Evolutionary conservation across 2,329 filamentous ascomycete species (phyloP).

Genomic region (Talaromyces pinophilus): DNA sequence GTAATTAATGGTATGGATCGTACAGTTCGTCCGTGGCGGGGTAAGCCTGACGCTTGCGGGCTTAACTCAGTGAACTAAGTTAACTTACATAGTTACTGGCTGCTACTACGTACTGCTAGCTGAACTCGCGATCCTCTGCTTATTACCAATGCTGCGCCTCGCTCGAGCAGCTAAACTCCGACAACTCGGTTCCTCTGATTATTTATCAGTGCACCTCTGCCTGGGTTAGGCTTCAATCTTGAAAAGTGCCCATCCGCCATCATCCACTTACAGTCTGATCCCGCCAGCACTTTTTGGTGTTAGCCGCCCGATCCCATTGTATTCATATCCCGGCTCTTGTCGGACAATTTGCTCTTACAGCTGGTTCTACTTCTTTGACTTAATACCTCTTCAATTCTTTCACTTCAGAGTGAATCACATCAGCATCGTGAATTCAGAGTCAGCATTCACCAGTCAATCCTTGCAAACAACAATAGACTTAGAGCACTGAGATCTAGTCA

Average conservation of each 20-base stretch:
- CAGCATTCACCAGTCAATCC: neutral
- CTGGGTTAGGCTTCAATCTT: neutral
- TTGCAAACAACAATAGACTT: neutral
- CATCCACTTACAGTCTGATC: constrained; percentile 3
- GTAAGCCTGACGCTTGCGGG: constrained; percentile 12
- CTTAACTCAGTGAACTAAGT: neutral
- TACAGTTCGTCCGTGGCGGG: constrained; percentile 9
- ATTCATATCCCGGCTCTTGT: neutral
- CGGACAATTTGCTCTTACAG: neutral
- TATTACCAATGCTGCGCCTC: constrained; percentile 17
- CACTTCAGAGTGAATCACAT: neutral
- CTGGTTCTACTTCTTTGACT: neutral
- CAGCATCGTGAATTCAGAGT: neutral
- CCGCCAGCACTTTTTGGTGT: neutral
- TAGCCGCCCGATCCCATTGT: constrained; percentile 8
- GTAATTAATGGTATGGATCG: neutral
- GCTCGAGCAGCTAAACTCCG: constrained; percentile 2
- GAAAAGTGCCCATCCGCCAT: neutral
- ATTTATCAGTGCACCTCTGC: neutral
- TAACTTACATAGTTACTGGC: neutral
- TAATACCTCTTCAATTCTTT: too few species aligned
- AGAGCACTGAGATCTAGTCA: neutral
- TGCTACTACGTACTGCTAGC: neutral
- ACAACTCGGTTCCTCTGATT: neutral
- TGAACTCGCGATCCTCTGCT: constrained; percentile 7